Percentiles rank a stretch among this genome's conserved stretches.
Conservation (phyloP, 176 grass and related monocot genomes). For the Rhynchospora pubera region DNA sequence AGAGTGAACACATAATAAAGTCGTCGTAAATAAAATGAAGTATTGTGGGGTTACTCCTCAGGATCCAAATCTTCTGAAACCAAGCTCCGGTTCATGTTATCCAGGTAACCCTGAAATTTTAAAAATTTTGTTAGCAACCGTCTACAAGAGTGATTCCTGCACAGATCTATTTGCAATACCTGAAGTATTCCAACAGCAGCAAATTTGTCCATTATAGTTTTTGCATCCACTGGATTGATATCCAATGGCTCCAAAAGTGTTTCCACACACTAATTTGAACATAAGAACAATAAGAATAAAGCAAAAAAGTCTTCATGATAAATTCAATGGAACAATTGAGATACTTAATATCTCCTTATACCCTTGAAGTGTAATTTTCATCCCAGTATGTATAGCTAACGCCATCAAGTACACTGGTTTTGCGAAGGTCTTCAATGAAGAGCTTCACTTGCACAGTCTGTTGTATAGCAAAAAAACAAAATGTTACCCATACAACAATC, state of each 20-base stretch:
- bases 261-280: constrained; percentile 46
- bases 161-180: constrained; percentile 20
- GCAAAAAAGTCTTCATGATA: background rate
- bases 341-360: constrained; percentile 24
- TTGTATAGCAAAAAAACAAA: constrained; percentile 36
- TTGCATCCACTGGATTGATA: constrained; percentile 33
- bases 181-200: constrained; percentile 92
- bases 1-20: background rate
- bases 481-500: background rate
- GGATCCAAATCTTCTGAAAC: constrained; percentile 18
- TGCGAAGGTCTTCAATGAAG: constrained; percentile 62
- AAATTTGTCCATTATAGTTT: constrained; percentile 74
- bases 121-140: background rate
- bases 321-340: constrained; percentile 1
- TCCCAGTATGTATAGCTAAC: constrained; percentile 80
- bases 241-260: constrained; percentile 63
- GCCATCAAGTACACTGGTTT: constrained; percentile 60
- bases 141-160: background rate
- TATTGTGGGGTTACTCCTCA: constrained; percentile 10
- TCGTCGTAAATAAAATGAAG: background rate
- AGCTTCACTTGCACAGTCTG: constrained; percentile 77
- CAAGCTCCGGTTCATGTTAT: constrained; percentile 63
- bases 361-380: constrained; percentile 91
- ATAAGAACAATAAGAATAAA: constrained; percentile 3
- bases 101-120: constrained; percentile 46